Evolutionary conservation across 2,329 filamentous ascomycete genomes (phyloP).

Genomic region (Ophiostoma angusticollis): DNA sequence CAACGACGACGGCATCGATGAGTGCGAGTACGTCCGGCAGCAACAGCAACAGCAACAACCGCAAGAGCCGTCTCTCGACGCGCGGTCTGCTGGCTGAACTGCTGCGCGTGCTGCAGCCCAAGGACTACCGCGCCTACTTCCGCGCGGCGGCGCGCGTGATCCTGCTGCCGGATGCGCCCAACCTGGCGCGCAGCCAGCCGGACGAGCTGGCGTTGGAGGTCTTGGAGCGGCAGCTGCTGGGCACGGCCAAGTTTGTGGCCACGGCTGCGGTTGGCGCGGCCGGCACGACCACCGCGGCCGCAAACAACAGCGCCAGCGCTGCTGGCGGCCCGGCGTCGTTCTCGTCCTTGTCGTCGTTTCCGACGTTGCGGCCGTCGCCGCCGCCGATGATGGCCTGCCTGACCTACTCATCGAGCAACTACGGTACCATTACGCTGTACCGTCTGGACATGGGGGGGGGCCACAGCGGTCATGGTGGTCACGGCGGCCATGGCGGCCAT

Average conservation of each 20-base stretch:
- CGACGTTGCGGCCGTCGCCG: too few relatives aligned
- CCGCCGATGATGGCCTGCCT: constrained; percentile 13
- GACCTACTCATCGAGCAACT: constrained; percentile 10
- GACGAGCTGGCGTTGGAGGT: constrained; percentile 13
- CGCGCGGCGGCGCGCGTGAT: constrained; percentile 13
- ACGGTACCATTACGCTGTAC: constrained; percentile 14
- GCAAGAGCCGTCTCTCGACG: constrained; percentile 7
- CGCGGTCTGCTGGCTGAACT: constrained; percentile 11
- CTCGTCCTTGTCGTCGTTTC: too few relatives aligned
- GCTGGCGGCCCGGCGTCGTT: too few relatives aligned
- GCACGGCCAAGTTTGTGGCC: constrained; percentile 11
- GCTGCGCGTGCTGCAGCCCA: constrained; percentile 13
- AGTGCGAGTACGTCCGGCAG: neutral
- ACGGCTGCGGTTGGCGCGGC: neutral
- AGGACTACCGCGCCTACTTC: constrained; percentile 15
- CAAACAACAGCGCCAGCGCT: too few relatives aligned
- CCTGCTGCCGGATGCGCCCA: constrained; percentile 9
- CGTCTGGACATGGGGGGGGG: constrained; percentile 9
- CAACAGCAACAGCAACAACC: neutral
- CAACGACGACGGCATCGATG: neutral
- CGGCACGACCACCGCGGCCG: too few relatives aligned
- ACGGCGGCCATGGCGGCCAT: constrained; percentile 3
- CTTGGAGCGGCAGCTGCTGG: constrained; percentile 14
- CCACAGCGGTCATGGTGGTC: too few relatives aligned
- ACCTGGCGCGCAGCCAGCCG: constrained; percentile 1